Conservation (phyloP, 164 flowering plant species). For the Brasenia schreberi region DNA sequence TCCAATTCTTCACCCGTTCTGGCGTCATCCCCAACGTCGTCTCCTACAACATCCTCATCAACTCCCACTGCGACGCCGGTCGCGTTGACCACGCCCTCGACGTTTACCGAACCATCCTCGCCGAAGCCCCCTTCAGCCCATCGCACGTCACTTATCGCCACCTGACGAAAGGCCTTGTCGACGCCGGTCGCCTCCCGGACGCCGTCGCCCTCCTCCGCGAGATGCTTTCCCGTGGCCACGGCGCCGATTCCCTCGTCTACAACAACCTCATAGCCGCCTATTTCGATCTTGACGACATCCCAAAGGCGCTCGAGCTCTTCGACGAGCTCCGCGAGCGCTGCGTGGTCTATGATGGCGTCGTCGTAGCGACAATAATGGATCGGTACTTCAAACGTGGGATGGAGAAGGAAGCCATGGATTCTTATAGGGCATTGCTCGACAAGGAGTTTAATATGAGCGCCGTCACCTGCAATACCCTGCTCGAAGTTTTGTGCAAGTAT, state of each 20-base stretch:
- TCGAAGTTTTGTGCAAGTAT: slow-evolving; percentile 52
- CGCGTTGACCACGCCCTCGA: slow-evolving; percentile 39
- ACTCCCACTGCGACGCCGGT: slow-evolving; percentile 48
- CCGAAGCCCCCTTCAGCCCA: slow-evolving; percentile 60
- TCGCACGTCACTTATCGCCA: slow-evolving; percentile 54
- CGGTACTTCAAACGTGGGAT: slow-evolving; percentile 51
- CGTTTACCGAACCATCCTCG: slow-evolving; percentile 36
- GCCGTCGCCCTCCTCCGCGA: slow-evolving; percentile 53
- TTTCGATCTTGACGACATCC: slow-evolving; percentile 36
- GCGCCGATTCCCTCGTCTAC: slow-evolving; percentile 72
- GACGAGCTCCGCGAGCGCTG: slow-evolving; percentile 70
- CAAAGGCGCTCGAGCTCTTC: slow-evolving; percentile 58
- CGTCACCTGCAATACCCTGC: slow-evolving; percentile 57
- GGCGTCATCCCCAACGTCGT: slow-evolving; percentile 63
- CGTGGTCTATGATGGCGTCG: slow-evolving; percentile 70
- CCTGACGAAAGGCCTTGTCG: slow-evolving; percentile 61
- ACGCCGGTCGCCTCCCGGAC: slow-evolving; percentile 41
- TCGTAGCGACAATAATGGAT: slow-evolving; percentile 65
- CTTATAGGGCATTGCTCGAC: slow-evolving; percentile 35
- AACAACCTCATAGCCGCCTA: slow-evolving; percentile 55
- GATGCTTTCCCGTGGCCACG: slow-evolving; percentile 64
- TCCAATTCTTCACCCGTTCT: slow-evolving; percentile 48
- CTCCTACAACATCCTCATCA: slow-evolving; percentile 54
- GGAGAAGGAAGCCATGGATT: slow-evolving; percentile 69
- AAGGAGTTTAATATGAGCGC: slow-evolving; percentile 53